Evolutionary conservation across 2,329 filamentous ascomycete genomes (phyloP), one percentile per base, ranked within the genome.

Genomic region (Penicillium griseofulvum): DNA sequence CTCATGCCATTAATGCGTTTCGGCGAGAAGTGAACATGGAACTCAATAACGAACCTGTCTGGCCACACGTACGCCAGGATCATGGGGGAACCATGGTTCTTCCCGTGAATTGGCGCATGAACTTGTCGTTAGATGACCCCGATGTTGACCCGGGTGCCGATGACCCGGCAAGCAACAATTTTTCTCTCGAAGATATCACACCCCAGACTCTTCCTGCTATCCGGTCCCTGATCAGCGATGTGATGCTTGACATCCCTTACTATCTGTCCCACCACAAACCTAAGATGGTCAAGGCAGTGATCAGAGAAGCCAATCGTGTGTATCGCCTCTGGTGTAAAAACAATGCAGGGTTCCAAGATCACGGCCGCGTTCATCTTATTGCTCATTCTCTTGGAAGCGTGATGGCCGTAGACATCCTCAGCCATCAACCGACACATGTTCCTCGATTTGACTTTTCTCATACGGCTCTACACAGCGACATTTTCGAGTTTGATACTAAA

Each of bases 161-260:
- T 24, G 80, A 86, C 52, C 80, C 82, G 2, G 77, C 82, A 4
- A 80, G 84, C 31, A 87, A 87, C 37, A 76, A 82, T 34, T 90
- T 85, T 68, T 80, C 80, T 0, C 79, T 99, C 14, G 89, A 92
- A 64, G 92, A 97, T 64, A 97, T 99, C 62, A 96, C 96, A 5
- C 92, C 91, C 1, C 84, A 87, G 39, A 94, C 90, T 0, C 90
- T 99, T 29, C 92, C 93, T 0, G 91, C 90, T 0, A 88, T 99
- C n/a, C 87, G 94, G 43, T 90, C 89, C 68, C 86, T 99, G 69
- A 95, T 99, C 58, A 95, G 90, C 39, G 94, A 99, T 71, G 91
- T 99, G 65, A 97, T 99, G 91, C 87, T 97, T 47, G 94, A 99
- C 70, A 93, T 99, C 47, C 94, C 94, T 0, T 97, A 96, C 70